Evolutionary conservation across 768 basidiomycete genomes (phyloP), one percentile per base, ranked within the genome.

Genomic region (Zangia roseola): DNA sequence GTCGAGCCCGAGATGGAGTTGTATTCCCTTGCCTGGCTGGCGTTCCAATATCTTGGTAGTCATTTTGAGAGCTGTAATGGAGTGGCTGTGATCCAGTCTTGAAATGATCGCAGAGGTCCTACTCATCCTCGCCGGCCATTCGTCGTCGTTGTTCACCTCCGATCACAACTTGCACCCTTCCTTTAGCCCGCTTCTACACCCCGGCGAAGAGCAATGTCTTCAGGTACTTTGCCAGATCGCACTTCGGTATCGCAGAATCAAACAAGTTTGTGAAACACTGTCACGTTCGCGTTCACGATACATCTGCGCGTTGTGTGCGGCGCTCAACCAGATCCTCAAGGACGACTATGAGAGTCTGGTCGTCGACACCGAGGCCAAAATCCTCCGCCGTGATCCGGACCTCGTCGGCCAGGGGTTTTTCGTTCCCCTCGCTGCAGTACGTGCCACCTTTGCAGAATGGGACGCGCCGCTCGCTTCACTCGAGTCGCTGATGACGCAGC

Each of bases 41-140:
- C 65, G 53, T 31, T 67, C 47, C 26, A 65, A 46, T 12, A 20
- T 38, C 45, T 58, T 58, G 36, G 55, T 55, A 26, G 61, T 36
- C 55, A 57, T 67, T 9, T 28, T 28, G 9, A 31, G 5, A 5
- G 16, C 6, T 16, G 13, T 31, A 31, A 6, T 9, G n/a, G n/a
- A 21, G 56, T 58, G 56, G 51, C 57, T 46, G 43, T 50, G 47
- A 20, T 6, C 8, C 14, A 6, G 31, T 4, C 23, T 33, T 38
- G 36, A 45, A 51, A 93, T 94, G 93, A 89, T 94, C 54, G 86
- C 91, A 57, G 94, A 95, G 70, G 74, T 94, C 47, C 78, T 95
- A 38, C 81, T 94, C 49, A 76, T 94, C 45, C 83, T 97, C 40
- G 84, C 88, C 3, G 94, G 93, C 31, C 92, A 97, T 70, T 75